Percentiles rank a stretch among this genome's conserved stretches.
phyloP scores from a whole-genome alignment of 305 asterid genomes.

The Ilex paraguariensis region DNA sequence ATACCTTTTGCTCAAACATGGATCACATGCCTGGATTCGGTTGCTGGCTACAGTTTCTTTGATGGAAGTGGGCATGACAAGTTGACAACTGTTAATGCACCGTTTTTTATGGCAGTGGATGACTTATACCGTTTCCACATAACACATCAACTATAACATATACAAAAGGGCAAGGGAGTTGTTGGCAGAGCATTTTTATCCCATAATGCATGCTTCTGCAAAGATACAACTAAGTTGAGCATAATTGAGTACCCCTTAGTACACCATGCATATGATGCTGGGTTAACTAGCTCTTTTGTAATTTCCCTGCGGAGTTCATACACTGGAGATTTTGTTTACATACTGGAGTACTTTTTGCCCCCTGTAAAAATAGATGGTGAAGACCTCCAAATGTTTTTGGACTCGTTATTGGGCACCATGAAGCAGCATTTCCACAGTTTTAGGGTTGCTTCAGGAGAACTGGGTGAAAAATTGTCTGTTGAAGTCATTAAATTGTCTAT shows the following conservation, averaged over 20 bases:
- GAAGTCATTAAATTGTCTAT: background rate
- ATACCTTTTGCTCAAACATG: too few species aligned
- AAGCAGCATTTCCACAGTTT: background rate
- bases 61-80: too few species aligned
- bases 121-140: too few species aligned
- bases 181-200: slow-evolving; percentile 6
- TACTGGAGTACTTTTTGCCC: slow-evolving; percentile 4
- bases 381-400: too few species aligned
- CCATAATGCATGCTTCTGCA: slow-evolving; percentile 3
- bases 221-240: slow-evolving; percentile 1
- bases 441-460: background rate
- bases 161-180: background rate
- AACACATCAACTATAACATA: rapidly evolving
- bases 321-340: background rate
- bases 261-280: too few species aligned
- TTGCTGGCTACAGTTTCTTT: too few species aligned
- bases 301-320: background rate
- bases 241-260: background rate
- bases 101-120: too few species aligned
- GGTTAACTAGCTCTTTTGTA: background rate
- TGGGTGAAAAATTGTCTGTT: too few species aligned
- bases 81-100: too few species aligned
- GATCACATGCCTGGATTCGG: too few species aligned
- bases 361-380: too few species aligned
- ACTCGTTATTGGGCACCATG: too few species aligned